phyloP scores from a whole-genome alignment of 2,329 filamentous ascomycete genomes.

The Curvularia sp. region DNA sequence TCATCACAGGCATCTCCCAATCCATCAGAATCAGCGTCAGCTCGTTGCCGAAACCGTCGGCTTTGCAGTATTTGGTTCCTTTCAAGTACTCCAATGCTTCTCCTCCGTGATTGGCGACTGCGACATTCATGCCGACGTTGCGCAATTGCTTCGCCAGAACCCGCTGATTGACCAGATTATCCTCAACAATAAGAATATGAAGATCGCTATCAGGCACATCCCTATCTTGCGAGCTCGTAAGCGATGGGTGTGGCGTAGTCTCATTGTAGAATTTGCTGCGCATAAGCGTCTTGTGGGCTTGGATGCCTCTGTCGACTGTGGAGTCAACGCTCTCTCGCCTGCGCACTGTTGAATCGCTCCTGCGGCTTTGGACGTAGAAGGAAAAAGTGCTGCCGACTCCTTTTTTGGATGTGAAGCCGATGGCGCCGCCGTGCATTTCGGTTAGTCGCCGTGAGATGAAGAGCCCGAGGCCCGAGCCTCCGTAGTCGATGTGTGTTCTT shows the following conservation, averaged over 20 bases:
- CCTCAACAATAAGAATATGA: slow-evolving; percentile 47
- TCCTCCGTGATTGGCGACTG: slow-evolving; percentile 46
- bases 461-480: slow-evolving; percentile 47
- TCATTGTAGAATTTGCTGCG: neutral
- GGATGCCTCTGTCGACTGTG: neutral
- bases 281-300: neutral
- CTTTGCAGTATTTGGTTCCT: slow-evolving; percentile 25
- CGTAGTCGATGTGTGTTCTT: slow-evolving; percentile 47
- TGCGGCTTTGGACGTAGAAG: slow-evolving; percentile 44
- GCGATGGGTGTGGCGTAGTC: too few relatives aligned
- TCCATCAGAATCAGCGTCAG: slow-evolving; percentile 49
- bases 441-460: slow-evolving; percentile 48
- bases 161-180: slow-evolving; percentile 50
- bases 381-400: slow-evolving; percentile 45
- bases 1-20: slow-evolving; percentile 52
- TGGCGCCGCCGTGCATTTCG: slow-evolving; percentile 48
- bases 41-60: slow-evolving; percentile 24
- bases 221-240: neutral
- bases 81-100: slow-evolving; percentile 38
- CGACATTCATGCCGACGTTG: slow-evolving; percentile 39
- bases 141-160: slow-evolving; percentile 45
- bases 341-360: slow-evolving; percentile 16
- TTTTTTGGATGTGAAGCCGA: slow-evolving; percentile 43
- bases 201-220: slow-evolving; percentile 11
- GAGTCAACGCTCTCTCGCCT: slow-evolving; percentile 8